phyloP scores from a whole-genome alignment of 1,284 basidiomycete genomes.

The Ustilago shanxiensis region DNA sequence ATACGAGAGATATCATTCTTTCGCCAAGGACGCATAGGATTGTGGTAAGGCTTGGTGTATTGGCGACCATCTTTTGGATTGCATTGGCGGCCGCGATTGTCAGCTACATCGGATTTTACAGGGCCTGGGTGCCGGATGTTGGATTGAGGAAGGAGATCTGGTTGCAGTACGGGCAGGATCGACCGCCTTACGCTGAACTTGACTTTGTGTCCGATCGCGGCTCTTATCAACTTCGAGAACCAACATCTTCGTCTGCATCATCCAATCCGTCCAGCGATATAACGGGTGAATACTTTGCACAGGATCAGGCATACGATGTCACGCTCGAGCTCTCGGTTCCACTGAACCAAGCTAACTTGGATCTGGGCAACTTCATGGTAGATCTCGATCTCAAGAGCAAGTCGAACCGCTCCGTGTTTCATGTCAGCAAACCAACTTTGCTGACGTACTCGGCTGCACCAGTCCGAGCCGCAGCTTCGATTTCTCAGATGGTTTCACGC shows the following conservation, averaged over 20 bases:
- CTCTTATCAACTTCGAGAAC: slow-evolving; percentile 18
- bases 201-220: slow-evolving; percentile 30
- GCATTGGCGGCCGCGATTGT: slow-evolving; percentile 58
- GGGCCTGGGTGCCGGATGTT: slow-evolving; percentile 66
- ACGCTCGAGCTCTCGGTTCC: slow-evolving; percentile 65
- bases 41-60: slow-evolving; percentile 59
- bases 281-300: slow-evolving; percentile 50
- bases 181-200: slow-evolving; percentile 41
- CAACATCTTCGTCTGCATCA: slow-evolving; percentile 30
- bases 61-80: slow-evolving; percentile 59
- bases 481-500: slow-evolving; percentile 52
- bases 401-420: slow-evolving; percentile 32
- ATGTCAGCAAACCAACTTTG: slow-evolving; percentile 51
- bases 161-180: slow-evolving; percentile 59
- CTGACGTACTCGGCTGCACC: slow-evolving; percentile 45
- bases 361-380: slow-evolving; percentile 68
- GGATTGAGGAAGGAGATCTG: slow-evolving; percentile 60
- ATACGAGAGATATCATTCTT: slow-evolving; percentile 53
- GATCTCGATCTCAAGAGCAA: slow-evolving; percentile 52
- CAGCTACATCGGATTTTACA: slow-evolving; percentile 67
- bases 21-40: slow-evolving; percentile 66
- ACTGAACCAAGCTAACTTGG: slow-evolving; percentile 61
- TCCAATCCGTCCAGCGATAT: slow-evolving; percentile 29
- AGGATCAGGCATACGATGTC: slow-evolving; percentile 67
- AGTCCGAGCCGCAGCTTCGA: slow-evolving; percentile 33